These are phyloP conservation scores for Aspergillus calidoustus DNA, from an alignment of 2,329 filamentous ascomycete genomes.

Conservation along the genomic window DNA sequence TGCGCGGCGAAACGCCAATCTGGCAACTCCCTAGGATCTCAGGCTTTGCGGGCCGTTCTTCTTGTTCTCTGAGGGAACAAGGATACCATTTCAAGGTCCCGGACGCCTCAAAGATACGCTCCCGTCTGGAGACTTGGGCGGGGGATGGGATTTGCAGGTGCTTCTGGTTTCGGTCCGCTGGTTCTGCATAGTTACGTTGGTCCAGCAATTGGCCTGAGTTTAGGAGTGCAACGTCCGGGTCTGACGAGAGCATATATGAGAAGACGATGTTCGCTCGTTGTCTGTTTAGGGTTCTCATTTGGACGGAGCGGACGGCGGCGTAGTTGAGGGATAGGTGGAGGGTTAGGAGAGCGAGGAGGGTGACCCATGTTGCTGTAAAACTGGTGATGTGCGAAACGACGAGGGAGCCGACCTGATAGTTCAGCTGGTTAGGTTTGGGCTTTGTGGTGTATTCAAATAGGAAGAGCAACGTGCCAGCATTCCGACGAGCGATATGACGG, in stretches of 20 bases:
- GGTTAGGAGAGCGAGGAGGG: conserved; percentile 72
- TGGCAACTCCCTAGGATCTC: conserved; percentile 55
- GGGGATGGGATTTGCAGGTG: conserved; percentile 57
- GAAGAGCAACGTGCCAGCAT: conserved; percentile 63
- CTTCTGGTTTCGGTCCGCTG: neutral
- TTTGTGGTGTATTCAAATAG: neutral
- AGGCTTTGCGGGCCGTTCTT: neutral
- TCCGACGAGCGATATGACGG: conserved; percentile 83
- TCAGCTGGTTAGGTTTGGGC: neutral
- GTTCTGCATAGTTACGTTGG: neutral
- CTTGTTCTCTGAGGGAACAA: neutral
- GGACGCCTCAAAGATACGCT: conserved; percentile 66
- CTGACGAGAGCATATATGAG: conserved; percentile 55
- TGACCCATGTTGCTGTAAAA: conserved; percentile 71
- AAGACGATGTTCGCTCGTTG: conserved; percentile 84
- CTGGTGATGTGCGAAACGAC: conserved; percentile 78
- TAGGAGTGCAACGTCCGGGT: conserved; percentile 28
- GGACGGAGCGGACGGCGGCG: conserved; percentile 79
- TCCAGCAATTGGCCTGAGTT: neutral
- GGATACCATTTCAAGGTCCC: conserved; percentile 64
- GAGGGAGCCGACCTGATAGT: conserved; percentile 68
- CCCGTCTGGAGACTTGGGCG: conserved; percentile 63
- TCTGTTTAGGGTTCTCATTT: conserved; percentile 81
- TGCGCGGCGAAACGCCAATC: conserved; percentile 56
- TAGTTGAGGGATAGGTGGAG: conserved; percentile 86